Conservation (phyloP, 2,329 filamentous ascomycete genomes). For the Aureobasidium mangrovei region DNA sequence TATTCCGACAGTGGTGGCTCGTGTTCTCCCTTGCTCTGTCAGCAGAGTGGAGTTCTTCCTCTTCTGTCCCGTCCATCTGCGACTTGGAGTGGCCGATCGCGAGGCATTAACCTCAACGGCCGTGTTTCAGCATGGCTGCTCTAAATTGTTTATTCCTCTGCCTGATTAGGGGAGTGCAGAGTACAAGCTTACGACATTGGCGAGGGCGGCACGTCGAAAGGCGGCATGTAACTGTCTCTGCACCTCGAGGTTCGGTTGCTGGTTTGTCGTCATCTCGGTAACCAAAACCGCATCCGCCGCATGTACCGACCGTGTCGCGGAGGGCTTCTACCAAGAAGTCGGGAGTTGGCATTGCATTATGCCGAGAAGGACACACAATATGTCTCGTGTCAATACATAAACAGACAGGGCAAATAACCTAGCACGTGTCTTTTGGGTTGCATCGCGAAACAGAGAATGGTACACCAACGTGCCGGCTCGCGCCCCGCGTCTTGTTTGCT, state of each 20-base stretch:
- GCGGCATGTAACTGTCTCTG: background rate
- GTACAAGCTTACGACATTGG: slow-evolving; percentile 8
- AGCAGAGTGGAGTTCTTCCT: slow-evolving; percentile 6
- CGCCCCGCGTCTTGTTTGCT: slow-evolving; percentile 7
- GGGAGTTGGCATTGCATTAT: background rate
- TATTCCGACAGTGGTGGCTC: background rate
- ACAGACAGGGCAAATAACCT: background rate
- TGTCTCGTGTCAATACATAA: background rate
- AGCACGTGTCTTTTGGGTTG: background rate
- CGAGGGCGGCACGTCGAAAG: slow-evolving; percentile 2
- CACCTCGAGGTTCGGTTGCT: background rate
- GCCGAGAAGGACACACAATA: background rate
- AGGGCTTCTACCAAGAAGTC: background rate
- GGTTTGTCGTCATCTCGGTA: slow-evolving; percentile 8
- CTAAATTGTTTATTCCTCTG: slow-evolving; percentile 3
- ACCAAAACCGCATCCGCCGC: background rate
- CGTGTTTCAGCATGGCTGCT: slow-evolving; percentile 5
- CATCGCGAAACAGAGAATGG: background rate
- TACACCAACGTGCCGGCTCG: slow-evolving; percentile 7
- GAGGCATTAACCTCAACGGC: slow-evolving; percentile 6
- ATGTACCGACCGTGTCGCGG: background rate
- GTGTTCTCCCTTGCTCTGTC: slow-evolving; percentile 4
- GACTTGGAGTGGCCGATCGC: background rate
- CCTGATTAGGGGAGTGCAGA: slow-evolving; percentile 1
- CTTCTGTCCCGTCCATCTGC: background rate